phyloP scores from a whole-genome alignment of 1,139 yeast species.

The Debaryomycetaceae sp. region DNA sequence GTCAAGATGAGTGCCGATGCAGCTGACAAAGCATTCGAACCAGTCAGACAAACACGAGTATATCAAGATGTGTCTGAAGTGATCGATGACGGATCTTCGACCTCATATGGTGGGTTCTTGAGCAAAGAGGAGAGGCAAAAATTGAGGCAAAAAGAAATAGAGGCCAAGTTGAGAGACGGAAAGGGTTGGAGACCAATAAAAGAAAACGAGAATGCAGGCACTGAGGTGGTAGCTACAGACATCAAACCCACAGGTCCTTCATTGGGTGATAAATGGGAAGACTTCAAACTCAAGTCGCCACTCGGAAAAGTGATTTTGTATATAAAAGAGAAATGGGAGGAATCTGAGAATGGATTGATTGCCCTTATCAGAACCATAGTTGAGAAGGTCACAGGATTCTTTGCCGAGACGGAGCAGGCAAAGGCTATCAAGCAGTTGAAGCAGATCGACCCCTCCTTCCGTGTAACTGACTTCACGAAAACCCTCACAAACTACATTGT shows the following conservation, averaged over 20 bases:
- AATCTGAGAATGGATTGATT: slow-evolving; percentile 89
- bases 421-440: slow-evolving; percentile 83
- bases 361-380: slow-evolving; percentile 75
- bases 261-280: slow-evolving; percentile 65
- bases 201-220: slow-evolving; percentile 85
- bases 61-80: slow-evolving; percentile 88
- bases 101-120: slow-evolving; percentile 91
- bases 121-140: slow-evolving; percentile 76
- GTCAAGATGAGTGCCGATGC: slow-evolving; percentile 78
- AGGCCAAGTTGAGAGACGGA: slow-evolving; percentile 47
- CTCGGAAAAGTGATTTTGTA: slow-evolving; percentile 65
- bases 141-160: slow-evolving; percentile 69
- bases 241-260: slow-evolving; percentile 71
- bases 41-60: slow-evolving; percentile 85
- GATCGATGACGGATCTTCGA: slow-evolving; percentile 86
- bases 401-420: slow-evolving; percentile 96
- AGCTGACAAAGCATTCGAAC: slow-evolving; percentile 86
- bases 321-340: slow-evolving; percentile 80
- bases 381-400: slow-evolving; percentile 80
- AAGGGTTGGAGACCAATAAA: slow-evolving; percentile 62
- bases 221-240: slow-evolving; percentile 78
- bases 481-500: slow-evolving; percentile 89
- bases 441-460: slow-evolving; percentile 87
- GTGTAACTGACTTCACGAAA: slow-evolving; percentile 72
- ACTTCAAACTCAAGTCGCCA: slow-evolving; percentile 64